A percentile compares a stretch with the other conserved stretches of the same genome.
These are phyloP conservation scores for Thelonectria blattea DNA, from an alignment of 2,329 filamentous ascomycete species.

Conservation along the genomic window DNA sequence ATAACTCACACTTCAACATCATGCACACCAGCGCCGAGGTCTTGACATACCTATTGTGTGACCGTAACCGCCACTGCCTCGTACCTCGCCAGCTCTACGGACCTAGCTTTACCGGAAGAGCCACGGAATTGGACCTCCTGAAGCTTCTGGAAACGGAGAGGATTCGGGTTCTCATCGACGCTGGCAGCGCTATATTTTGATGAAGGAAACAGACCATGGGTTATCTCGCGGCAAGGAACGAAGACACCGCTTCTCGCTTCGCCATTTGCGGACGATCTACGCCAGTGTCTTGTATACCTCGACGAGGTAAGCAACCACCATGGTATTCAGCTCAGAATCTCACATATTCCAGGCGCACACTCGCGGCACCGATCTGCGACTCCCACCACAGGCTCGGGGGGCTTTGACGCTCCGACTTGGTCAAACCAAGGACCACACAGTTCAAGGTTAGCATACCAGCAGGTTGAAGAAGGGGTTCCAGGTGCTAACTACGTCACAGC, in stretches of 20 bases:
- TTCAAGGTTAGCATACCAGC: constrained; percentile 46
- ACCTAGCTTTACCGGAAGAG: constrained; percentile 50
- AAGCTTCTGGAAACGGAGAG: background rate
- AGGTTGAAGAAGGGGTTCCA: background rate
- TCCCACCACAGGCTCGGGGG: constrained; percentile 54
- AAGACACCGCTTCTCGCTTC: constrained; percentile 54
- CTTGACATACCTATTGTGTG: constrained; percentile 61
- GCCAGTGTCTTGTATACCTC: constrained; percentile 60
- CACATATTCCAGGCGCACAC: constrained; percentile 51
- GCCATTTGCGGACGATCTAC: constrained; percentile 57
- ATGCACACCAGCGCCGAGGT: constrained; percentile 71
- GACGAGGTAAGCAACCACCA: constrained; percentile 57
- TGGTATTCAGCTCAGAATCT: constrained; percentile 37
- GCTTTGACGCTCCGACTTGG: constrained; percentile 63
- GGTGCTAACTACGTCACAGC: constrained; percentile 45
- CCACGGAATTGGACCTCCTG: constrained; percentile 11
- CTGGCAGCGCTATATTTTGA: constrained; percentile 50
- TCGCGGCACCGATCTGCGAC: constrained; percentile 61
- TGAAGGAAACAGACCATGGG: constrained; percentile 15
- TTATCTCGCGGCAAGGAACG: constrained; percentile 1
- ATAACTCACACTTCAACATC: too few species aligned
- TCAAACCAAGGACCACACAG: constrained; percentile 65
- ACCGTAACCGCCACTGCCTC: constrained; percentile 56
- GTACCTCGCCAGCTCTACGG: constrained; percentile 38
- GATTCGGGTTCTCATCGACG: constrained; percentile 65